Base-by-base conservation (phyloP, 768 basidiomycete genomes). In the Plicaturopsis crispa region DNA sequence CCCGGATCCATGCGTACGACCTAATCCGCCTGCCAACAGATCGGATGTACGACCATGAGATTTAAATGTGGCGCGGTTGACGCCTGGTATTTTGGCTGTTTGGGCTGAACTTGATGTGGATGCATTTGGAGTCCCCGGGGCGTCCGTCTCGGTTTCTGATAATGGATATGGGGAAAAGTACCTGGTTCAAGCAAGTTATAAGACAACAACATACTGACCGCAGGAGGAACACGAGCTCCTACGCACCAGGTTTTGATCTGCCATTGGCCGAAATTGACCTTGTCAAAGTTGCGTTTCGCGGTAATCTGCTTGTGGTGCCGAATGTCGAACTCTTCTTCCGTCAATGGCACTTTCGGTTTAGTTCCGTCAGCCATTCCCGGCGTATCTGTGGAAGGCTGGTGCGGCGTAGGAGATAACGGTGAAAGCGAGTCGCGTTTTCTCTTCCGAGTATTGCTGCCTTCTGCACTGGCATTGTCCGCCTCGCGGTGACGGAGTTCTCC, bases 161-260 rank as follows among this genome's bases (percentile, higher is more conserved):
- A 84, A 60, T 12, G 92, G 91, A 56, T 93, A 94, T 1, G 92
- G 92, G 2, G 92, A 96, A 56, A 85, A 91, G 62, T 93, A 93
- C 87, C 91, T 92, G 45, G 4, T 30, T 6, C 13, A 38, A 22
- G 16, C 18, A 32, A 38, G 21, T 38, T 26, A 31, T 26, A 1
- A 33, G 11, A 14, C 16, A 17, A 39, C 4, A 31, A 28, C 4
- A 33, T 30, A n/a, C 12, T 23, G 34, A 33, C 16, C 8, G 31
- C 22, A 20, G 43, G 31, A 22, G 33, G 45, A 31, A 31, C 31
- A 43, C 31, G 31, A 31, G 33, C 33, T 24, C 30, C 19, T 34
- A 66, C 79, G 48, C 48, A 90, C 91, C 91, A 93, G 6, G 90
- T 89, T 55, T 80, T 83, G 50, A 96, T 86, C 55, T 84, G 72